A percentile compares a stretch with the other conserved stretches of the same genome.
phyloP scores from a whole-genome alignment of 2,329 filamentous ascomycete genomes.

The Colletotrichum karsti region DNA sequence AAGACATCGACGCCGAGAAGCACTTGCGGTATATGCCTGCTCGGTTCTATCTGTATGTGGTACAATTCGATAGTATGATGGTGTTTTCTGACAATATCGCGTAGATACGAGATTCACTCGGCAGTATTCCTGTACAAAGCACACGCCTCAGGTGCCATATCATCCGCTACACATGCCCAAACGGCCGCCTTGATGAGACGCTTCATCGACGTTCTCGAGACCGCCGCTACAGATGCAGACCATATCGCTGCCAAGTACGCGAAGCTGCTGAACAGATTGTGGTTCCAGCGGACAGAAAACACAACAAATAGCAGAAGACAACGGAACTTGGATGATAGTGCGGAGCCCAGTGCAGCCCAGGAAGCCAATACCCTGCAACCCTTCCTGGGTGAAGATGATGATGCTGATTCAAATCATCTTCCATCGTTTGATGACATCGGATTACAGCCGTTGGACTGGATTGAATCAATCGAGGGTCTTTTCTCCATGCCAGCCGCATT shows the following conservation, averaged over 20 bases:
- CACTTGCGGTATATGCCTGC: conserved; percentile 72
- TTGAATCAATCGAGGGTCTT: not conserved
- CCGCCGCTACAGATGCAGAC: not conserved
- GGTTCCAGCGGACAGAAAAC: not conserved
- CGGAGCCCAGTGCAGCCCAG: not conserved
- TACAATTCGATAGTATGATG: not conserved
- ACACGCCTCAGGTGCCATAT: not conserved
- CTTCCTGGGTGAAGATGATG: not conserved
- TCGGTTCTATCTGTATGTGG: conserved; percentile 66
- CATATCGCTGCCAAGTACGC: conserved; percentile 10
- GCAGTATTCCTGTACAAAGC: conserved; percentile 71
- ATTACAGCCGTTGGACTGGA: conserved; percentile 1
- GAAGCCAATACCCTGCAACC: not conserved
- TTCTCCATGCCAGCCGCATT: not conserved
- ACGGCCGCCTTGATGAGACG: not conserved
- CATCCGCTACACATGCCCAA: not conserved
- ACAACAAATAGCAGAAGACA: not conserved
- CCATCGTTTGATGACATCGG: not conserved
- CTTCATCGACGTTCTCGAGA: not conserved
- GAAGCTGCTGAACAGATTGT: not conserved
- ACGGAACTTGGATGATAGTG: not conserved
- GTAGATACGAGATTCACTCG: conserved; percentile 57
- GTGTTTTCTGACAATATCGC: not conserved
- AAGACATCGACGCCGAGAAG: conserved; percentile 63
- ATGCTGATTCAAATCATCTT: not conserved